Percentiles rank a stretch among this genome's conserved stretches.
Evolutionary conservation across 148 eudicot species (phyloP).

Genomic region (Talinum fruticosum): DNA sequence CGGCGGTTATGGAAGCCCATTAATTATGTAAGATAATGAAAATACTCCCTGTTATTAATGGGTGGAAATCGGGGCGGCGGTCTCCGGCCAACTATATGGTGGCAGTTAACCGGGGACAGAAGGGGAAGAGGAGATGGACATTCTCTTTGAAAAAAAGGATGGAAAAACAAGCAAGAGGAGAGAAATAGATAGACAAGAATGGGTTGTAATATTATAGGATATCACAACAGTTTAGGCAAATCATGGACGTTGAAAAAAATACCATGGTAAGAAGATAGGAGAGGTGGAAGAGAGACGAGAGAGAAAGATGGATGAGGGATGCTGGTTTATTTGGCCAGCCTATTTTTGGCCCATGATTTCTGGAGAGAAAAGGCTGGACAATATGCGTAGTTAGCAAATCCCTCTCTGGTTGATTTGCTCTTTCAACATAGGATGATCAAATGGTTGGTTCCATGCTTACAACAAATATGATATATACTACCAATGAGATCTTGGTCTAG

Average conservation of each 20-base stretch:
- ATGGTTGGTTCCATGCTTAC: neutral
- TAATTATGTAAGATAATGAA: neutral
- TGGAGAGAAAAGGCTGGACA: slow-evolving; percentile 3
- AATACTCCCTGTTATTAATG: neutral
- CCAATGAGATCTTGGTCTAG: too few species aligned
- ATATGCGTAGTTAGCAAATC: slow-evolving; percentile 25
- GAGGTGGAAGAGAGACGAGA: slow-evolving; percentile 15
- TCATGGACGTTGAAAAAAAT: slow-evolving; percentile 5
- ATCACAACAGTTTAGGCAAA: slow-evolving; percentile 22
- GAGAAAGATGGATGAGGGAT: slow-evolving; percentile 8
- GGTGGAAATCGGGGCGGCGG: slow-evolving; percentile 14
- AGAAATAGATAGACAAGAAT: neutral
- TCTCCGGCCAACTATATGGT: slow-evolving; percentile 17
- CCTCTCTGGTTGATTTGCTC: slow-evolving; percentile 1
- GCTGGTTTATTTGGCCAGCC: slow-evolving; percentile 16
- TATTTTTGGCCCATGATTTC: slow-evolving; percentile 11
- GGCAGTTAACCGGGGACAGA: slow-evolving; percentile 35
- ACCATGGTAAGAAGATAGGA: slow-evolving; percentile 3
- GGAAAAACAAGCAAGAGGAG: neutral
- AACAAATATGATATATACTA: neutral
- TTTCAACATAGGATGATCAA: slow-evolving; percentile 22
- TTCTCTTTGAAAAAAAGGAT: slow-evolving; percentile 24
- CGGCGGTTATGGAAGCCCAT: slow-evolving; percentile 43
- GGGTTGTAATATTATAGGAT: slow-evolving; percentile 23
- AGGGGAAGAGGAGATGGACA: slow-evolving; percentile 37